A percentile compares a stretch with the other conserved stretches of the same genome.
phyloP scores from a whole-genome alignment of 83 land plant genomes.

The Isoetes engelmannii region DNA sequence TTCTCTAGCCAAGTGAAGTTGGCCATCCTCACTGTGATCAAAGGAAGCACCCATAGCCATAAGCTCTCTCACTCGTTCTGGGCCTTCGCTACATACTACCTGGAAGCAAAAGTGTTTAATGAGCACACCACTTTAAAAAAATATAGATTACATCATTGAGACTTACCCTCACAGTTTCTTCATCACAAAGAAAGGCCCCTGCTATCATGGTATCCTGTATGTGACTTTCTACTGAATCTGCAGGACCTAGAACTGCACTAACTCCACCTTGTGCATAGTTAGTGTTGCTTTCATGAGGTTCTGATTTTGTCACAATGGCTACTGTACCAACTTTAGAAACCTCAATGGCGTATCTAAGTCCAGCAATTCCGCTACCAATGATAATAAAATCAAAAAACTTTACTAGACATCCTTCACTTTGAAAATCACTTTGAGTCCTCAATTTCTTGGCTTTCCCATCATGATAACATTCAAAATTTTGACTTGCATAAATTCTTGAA shows the following conservation, averaged over 20 bases:
- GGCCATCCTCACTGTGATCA: constrained; percentile 99
- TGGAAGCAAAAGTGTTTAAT: constrained; percentile 8
- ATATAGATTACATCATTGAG: background rate
- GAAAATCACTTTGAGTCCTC: no score
- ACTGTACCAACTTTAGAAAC: constrained; percentile 90
- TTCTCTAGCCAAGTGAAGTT: constrained; percentile 90
- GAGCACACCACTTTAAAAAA: no score
- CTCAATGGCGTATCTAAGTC: constrained; percentile 88
- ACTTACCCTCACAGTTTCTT: constrained; percentile 86
- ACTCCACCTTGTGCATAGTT: constrained; percentile 98
- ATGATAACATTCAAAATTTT: no score
- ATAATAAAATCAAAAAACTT: constrained; percentile 75
- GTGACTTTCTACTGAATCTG: constrained; percentile 94
- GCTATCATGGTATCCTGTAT: constrained; percentile 96
- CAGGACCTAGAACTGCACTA: constrained; percentile 89
- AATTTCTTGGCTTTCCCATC: no score
- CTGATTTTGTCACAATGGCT: constrained; percentile 91
- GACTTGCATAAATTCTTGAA: no score
- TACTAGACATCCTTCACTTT: no score
- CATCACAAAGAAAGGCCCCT: constrained; percentile 94
- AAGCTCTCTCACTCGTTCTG: constrained; percentile 83
- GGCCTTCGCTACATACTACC: constrained; percentile 99
- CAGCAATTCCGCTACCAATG: constrained; percentile 96
- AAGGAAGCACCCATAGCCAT: constrained; percentile 95
- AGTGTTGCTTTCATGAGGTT: constrained; percentile 96